A percentile compares a stretch with the other conserved stretches of the same genome.
These are phyloP conservation scores for Jamesozyma gamospora DNA, from an alignment of 805 yeast genomes.

Conservation along the genomic window DNA sequence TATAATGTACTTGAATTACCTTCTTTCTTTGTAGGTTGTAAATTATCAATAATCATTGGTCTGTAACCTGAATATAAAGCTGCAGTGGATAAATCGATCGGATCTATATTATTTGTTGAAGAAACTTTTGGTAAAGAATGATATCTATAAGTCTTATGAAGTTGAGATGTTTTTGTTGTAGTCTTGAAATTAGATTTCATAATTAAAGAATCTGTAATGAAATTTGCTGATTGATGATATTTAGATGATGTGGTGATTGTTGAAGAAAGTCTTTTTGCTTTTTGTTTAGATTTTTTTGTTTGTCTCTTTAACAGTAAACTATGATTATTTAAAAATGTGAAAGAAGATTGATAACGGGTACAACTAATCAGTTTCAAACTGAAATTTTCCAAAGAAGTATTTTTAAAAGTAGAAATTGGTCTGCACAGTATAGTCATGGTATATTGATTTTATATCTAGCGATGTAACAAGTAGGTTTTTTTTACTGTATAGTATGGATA, in stretches of 20 bases:
- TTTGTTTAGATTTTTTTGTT: conserved; percentile 1
- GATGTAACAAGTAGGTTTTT: too few relatives aligned
- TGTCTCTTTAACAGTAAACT: conserved; percentile 9
- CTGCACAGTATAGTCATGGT: neutral
- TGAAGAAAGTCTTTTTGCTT: conserved; percentile 2
- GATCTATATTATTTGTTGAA: conserved; percentile 18
- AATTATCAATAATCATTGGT: conserved; percentile 16
- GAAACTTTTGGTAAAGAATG: conserved; percentile 26
- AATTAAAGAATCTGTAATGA: neutral
- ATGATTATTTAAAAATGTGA: conserved; percentile 18
- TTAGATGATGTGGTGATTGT: conserved; percentile 4
- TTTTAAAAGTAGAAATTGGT: neutral
- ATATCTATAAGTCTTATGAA: conserved; percentile 12
- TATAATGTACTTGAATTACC: conserved; percentile 19
- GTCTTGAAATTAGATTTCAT: too few relatives aligned
- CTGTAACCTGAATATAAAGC: conserved; percentile 26
- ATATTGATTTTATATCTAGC: too few relatives aligned
- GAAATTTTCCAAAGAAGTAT: neutral
- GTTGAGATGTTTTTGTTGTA: too few relatives aligned
- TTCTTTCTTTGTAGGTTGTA: conserved; percentile 4
- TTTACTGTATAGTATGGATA: too few relatives aligned
- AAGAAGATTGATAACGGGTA: conserved; percentile 16
- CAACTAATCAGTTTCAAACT: neutral
- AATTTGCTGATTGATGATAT: conserved; percentile 2
- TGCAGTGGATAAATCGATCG: conserved; percentile 16